Conservation (phyloP, 768 basidiomycete genomes). For the Clitopilus hobsonii region DNA sequence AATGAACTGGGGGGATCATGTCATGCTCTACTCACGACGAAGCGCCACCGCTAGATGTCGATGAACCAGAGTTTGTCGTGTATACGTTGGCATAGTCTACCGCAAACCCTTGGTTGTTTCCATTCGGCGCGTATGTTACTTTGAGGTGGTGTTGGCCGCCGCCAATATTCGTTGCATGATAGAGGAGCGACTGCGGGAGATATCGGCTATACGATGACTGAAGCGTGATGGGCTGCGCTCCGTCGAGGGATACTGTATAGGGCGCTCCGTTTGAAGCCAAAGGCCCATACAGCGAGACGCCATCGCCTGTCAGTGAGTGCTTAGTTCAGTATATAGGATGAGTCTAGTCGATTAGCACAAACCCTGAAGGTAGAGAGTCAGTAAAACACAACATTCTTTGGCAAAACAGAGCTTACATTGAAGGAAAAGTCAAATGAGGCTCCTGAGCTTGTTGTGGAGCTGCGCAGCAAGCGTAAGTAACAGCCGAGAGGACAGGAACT, state of each 20-base stretch:
- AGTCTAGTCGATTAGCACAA: too few species aligned
- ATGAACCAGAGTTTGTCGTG: not conserved
- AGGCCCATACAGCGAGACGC: not conserved
- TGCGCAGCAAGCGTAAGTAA: not conserved
- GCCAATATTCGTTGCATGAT: not conserved
- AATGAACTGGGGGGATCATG: not conserved
- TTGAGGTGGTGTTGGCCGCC: conserved; percentile 15
- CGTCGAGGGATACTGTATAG: not conserved
- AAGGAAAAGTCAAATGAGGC: not conserved
- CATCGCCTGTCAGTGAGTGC: too few species aligned
- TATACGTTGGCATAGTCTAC: conserved; percentile 24
- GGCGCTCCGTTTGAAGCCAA: not conserved
- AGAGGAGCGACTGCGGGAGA: not conserved
- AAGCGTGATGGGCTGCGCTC: not conserved
- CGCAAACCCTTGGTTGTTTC: conserved; percentile 13
- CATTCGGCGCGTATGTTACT: conserved; percentile 21
- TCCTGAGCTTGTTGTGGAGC: not conserved
- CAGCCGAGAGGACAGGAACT: not conserved
- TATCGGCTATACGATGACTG: not conserved
- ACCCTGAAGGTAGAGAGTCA: too few species aligned
- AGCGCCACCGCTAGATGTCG: not conserved
- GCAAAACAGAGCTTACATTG: not conserved
- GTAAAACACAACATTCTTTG: too few species aligned
- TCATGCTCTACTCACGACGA: not conserved
- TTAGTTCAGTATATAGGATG: too few species aligned